These are phyloP conservation scores for Proliferodiscus dingleyae DNA, from an alignment of 2,329 filamentous ascomycete species.

Conservation along the genomic window DNA sequence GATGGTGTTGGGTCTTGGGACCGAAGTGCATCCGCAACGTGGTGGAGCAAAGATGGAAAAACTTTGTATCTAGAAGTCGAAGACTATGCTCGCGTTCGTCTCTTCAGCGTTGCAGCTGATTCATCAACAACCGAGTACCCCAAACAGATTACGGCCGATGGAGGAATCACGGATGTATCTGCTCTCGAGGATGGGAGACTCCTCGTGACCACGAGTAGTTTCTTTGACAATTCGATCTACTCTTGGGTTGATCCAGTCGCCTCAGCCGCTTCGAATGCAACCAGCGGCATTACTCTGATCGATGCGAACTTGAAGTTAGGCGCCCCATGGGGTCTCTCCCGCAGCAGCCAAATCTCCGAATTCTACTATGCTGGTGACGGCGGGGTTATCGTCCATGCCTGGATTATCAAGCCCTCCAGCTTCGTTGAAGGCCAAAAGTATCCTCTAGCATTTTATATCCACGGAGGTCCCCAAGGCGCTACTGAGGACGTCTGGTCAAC, in stretches of 20 bases:
- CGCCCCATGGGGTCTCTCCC: constrained; percentile 16
- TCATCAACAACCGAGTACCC: constrained; percentile 23
- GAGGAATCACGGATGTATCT: constrained; percentile 11
- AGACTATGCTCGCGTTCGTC: constrained; percentile 53
- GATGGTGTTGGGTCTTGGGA: constrained; percentile 60
- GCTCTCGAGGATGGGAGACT: constrained; percentile 36
- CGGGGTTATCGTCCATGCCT: constrained; percentile 57
- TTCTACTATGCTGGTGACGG: constrained; percentile 51
- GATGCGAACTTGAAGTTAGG: constrained; percentile 19
- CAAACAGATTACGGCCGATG: constrained; percentile 11
- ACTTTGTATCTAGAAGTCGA: constrained; percentile 67
- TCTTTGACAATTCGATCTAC: constrained; percentile 67
- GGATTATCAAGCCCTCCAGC: constrained; percentile 43
- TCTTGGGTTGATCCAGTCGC: constrained; percentile 37
- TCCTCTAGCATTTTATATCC: constrained; percentile 70
- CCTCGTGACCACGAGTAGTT: constrained; percentile 56
- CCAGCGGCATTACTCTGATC: constrained; percentile 16
- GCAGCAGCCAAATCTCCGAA: neutral
- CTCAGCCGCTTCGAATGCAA: constrained; percentile 15
- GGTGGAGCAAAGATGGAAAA: constrained; percentile 53
- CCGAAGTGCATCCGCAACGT: constrained; percentile 45
- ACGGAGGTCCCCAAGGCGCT: constrained; percentile 74
- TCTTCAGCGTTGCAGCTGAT: constrained; percentile 55
- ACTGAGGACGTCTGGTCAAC: constrained; percentile 74
- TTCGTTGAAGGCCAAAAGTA: constrained; percentile 69